Conservation (phyloP, 148 eudicot genomes). For the Heliosperma pusillum region DNA sequence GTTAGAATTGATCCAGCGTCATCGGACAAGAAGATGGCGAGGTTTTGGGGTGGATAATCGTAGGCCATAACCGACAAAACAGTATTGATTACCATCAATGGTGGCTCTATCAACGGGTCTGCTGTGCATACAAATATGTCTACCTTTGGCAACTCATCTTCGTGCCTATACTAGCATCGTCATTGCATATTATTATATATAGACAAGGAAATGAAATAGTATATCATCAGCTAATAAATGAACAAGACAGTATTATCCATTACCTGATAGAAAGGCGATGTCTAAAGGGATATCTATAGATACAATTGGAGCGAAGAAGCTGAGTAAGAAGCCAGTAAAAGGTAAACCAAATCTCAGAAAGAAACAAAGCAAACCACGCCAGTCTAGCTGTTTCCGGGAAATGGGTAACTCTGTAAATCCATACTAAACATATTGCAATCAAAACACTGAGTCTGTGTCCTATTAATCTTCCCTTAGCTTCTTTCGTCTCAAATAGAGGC, state of each 20-base stretch:
- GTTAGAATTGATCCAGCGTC: constrained; percentile 75
- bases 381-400: constrained; percentile 13
- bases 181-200: too few species aligned
- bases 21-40: constrained; percentile 65
- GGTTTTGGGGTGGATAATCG: constrained; percentile 55
- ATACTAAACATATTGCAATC: constrained; percentile 38
- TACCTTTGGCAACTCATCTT: constrained; percentile 44
- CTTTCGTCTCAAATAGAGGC: constrained; percentile 43
- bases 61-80: constrained; percentile 74
- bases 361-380: constrained; percentile 50
- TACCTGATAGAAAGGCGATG: constrained; percentile 63
- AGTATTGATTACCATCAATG: constrained; percentile 63
- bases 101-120: constrained; percentile 60
- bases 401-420: constrained; percentile 48
- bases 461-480: constrained; percentile 33
- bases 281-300: constrained; percentile 48
- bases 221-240: too few species aligned
- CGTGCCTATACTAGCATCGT: too few species aligned
- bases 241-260: too few species aligned
- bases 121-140: constrained; percentile 78
- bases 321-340: constrained; percentile 76
- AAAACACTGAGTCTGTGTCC: constrained; percentile 44
- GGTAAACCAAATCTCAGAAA: constrained; percentile 65
- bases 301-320: constrained; percentile 47
- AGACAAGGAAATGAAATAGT: too few species aligned